phyloP scores from a whole-genome alignment of 2,329 filamentous ascomycete species.

The Colletotrichum melonis region DNA sequence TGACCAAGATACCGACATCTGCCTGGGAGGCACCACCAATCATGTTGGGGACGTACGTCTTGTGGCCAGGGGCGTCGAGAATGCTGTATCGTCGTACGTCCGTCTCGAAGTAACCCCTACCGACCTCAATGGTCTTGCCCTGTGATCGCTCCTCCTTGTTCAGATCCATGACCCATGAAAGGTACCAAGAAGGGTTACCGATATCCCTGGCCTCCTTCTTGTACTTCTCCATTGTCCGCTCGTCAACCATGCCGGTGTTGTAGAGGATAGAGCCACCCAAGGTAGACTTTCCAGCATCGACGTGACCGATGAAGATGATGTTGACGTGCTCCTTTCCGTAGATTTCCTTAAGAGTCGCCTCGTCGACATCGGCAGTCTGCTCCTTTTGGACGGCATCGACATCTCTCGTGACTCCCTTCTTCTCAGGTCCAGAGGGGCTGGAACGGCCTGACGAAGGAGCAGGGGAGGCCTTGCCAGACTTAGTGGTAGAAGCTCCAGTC shows the following conservation, averaged over 20 bases:
- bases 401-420: constrained; percentile 66
- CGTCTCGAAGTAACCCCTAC: constrained; percentile 95
- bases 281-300: constrained; percentile 98
- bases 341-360: constrained; percentile 87
- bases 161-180: constrained; percentile 97
- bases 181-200: constrained; percentile 97
- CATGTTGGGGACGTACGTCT: constrained; percentile 98
- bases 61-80: constrained; percentile 95
- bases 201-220: constrained; percentile 96
- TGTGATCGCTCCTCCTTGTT: constrained; percentile 96
- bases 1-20: constrained; percentile 94
- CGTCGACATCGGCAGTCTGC: constrained; percentile 78
- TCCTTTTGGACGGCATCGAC: constrained; percentile 88
- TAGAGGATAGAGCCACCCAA: constrained; percentile 94
- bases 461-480: constrained; percentile 80
- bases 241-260: constrained; percentile 98
- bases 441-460: constrained; percentile 86
- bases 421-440: constrained; percentile 76
- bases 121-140: constrained; percentile 98
- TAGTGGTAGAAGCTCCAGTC: constrained; percentile 72
- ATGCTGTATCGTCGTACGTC: constrained; percentile 97
- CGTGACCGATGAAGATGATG: constrained; percentile 97
- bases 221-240: constrained; percentile 98
- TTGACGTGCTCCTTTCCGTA: constrained; percentile 96
- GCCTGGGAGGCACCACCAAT: constrained; percentile 95